These are phyloP conservation scores for Zopfia rhizophila DNA, from an alignment of 2,329 filamentous ascomycete genomes.

Conservation along the genomic window DNA sequence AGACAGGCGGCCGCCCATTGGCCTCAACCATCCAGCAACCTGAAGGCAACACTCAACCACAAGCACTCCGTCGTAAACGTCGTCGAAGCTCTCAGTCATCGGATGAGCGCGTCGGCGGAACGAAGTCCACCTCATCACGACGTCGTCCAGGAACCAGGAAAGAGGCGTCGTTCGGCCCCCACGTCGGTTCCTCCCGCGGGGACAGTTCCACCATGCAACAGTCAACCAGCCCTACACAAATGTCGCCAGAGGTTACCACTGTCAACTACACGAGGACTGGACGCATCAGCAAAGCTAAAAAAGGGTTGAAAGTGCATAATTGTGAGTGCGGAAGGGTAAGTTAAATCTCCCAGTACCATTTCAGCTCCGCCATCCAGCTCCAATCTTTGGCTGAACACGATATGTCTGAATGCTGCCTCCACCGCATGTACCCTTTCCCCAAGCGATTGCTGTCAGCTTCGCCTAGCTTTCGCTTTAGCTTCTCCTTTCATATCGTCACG, in stretches of 20 bases:
- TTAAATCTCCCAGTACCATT: constrained; percentile 19
- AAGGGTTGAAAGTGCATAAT: constrained; percentile 57
- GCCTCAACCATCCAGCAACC: constrained; percentile 34
- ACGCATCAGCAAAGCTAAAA: constrained; percentile 60
- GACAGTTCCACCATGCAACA: constrained; percentile 45
- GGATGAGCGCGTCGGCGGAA: constrained; percentile 34
- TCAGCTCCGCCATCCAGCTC: not conserved
- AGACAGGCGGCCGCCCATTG: constrained; percentile 47
- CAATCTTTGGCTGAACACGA: constrained; percentile 15
- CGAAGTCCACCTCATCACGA: constrained; percentile 36
- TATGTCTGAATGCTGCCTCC: constrained; percentile 12
- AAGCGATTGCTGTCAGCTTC: constrained; percentile 15
- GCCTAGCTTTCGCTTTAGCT: constrained; percentile 1
- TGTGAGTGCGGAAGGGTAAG: constrained; percentile 61
- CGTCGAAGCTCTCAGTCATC: constrained; percentile 38
- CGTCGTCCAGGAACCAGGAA: constrained; percentile 38
- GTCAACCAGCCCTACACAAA: constrained; percentile 44
- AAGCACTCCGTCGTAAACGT: constrained; percentile 30
- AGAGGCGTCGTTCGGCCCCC: constrained; percentile 33
- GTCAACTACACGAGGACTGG: constrained; percentile 58
- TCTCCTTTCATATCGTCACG: not conserved
- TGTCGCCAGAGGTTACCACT: constrained; percentile 36
- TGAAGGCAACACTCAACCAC: constrained; percentile 28
- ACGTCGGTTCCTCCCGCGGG: constrained; percentile 40
- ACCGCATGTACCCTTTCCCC: constrained; percentile 10